These are phyloP conservation scores for Metahyphopichia silvanorum DNA, from an alignment of 805 yeast genomes.

Conservation along the genomic window DNA sequence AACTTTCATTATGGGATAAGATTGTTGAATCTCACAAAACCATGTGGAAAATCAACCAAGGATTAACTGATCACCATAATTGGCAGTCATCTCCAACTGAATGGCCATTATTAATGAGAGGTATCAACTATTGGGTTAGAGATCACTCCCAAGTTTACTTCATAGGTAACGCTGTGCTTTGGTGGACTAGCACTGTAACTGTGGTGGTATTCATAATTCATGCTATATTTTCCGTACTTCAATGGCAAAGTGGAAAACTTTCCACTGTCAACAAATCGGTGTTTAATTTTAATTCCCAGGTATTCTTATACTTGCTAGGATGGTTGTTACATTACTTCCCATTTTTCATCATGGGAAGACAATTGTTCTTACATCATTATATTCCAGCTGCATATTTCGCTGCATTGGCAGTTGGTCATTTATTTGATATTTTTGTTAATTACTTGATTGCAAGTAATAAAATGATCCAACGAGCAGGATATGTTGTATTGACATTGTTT, in stretches of 20 bases:
- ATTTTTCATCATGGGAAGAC: slow-evolving; percentile 86
- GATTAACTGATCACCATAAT: slow-evolving; percentile 64
- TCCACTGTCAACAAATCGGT: slow-evolving; percentile 51
- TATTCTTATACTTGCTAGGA: slow-evolving; percentile 60
- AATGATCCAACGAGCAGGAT: slow-evolving; percentile 44
- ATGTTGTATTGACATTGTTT: slow-evolving; percentile 45
- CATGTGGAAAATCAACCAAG: slow-evolving; percentile 78
- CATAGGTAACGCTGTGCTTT: slow-evolving; percentile 73
- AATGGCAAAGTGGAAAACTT: slow-evolving; percentile 57
- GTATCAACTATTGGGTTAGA: slow-evolving; percentile 76
- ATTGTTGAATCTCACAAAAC: slow-evolving; percentile 61
- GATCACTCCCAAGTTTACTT: slow-evolving; percentile 62
- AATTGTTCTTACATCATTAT: slow-evolving; percentile 90
- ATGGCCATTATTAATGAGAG: slow-evolving; percentile 76
- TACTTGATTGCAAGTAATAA: slow-evolving; percentile 35
- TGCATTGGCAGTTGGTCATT: slow-evolving; percentile 70
- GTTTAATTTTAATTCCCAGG: slow-evolving; percentile 62
- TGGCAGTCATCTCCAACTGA: slow-evolving; percentile 69
- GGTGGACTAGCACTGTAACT: slow-evolving; percentile 69
- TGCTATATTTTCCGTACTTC: slow-evolving; percentile 43
- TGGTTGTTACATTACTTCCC: slow-evolving; percentile 73
- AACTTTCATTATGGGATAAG: slow-evolving; percentile 54
- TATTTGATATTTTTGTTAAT: slow-evolving; percentile 48
- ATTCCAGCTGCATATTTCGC: slow-evolving; percentile 91
- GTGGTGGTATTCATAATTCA: slow-evolving; percentile 50